phyloP scores from a whole-genome alignment of 768 basidiomycete genomes.

The Boletus bicolor region DNA sequence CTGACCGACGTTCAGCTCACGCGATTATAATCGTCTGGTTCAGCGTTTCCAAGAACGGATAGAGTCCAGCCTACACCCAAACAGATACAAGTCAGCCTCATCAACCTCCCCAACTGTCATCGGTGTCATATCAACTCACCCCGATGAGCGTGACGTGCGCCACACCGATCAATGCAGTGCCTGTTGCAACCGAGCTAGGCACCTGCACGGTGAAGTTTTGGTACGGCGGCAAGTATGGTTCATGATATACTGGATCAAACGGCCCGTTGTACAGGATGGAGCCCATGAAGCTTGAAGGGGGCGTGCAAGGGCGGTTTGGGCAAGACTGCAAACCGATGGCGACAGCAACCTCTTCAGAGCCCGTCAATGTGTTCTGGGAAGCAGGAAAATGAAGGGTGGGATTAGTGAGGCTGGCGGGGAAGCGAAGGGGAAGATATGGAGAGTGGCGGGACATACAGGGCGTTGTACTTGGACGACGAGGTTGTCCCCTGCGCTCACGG shows the following conservation, averaged over 20 bases:
- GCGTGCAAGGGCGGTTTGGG: conserved; percentile 21
- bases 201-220: conserved; percentile 45
- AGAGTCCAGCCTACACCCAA: conserved; percentile 30
- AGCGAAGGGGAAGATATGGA: background rate
- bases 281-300: conserved; percentile 36
- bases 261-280: conserved; percentile 46
- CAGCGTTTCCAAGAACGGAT: conserved; percentile 30
- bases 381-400: background rate
- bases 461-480: conserved; percentile 46
- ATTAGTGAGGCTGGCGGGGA: background rate
- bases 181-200: conserved; percentile 28
- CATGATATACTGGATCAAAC: conserved; percentile 37
- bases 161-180: conserved; percentile 36
- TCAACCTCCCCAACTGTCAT: background rate
- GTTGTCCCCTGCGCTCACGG: conserved; percentile 35
- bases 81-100: background rate
- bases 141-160: conserved; percentile 39
- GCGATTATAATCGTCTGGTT: conserved; percentile 31
- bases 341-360: conserved; percentile 43
- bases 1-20: conserved; percentile 5
- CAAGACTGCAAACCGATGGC: conserved; percentile 45
- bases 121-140: conserved; percentile 29
- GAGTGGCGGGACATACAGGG: conserved; percentile 36
- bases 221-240: conserved; percentile 34
- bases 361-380: conserved; percentile 35